Evolutionary conservation across 2,329 filamentous ascomycete genomes (phyloP), one percentile per base, ranked within the genome.

Genomic region (Alternaria sp.): DNA sequence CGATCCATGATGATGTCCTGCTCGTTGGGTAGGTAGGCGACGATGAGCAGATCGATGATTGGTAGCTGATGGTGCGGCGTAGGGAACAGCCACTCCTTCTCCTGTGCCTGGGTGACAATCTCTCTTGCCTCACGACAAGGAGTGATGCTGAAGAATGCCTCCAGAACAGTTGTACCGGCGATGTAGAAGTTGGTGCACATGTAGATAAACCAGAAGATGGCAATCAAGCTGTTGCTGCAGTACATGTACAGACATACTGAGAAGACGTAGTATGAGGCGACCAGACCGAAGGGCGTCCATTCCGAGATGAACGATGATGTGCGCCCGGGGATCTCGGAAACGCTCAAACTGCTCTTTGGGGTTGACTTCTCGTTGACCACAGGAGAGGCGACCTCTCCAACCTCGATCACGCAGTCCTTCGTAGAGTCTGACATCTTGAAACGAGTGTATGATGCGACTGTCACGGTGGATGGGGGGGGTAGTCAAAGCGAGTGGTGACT

Each of bases 21-120:
- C 66, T 84, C 82, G 59, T 84, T 84, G 5, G 82, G 82, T n/a
- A 84, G 74, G 63, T 84, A 84, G 14, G 82, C 82, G 3, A 84
- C 82, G 55, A 84, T 82, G 54, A 84, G 73, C 41, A 84, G 71
- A 61, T 84, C 82, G 18, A 84, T 73, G 27, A 80, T 78, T 1
- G 78, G 77, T 3, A 84, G 72, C 14, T 82, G 68, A 48, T 74
- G 68, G 56, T 81, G 76, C 11, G 78, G 69, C 10, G 80, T 81
- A 12, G 80, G 80, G 54, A 82, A 82, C 6, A 70, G 63, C 80
- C 80, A 82, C 6, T 72, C 71, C 41, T 77, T 81, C 49, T 79
- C 72, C 59, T 77, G 73, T 5, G 78, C 78, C 54, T 81, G 75
- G 1, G 65, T 66, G 40, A 80, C 72, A 18, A 77, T 72, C 49